Percentiles rank a stretch among this genome's conserved stretches.
Conservation (phyloP, 306 rosid species). For the Elaeagnus macrophylla region DNA sequence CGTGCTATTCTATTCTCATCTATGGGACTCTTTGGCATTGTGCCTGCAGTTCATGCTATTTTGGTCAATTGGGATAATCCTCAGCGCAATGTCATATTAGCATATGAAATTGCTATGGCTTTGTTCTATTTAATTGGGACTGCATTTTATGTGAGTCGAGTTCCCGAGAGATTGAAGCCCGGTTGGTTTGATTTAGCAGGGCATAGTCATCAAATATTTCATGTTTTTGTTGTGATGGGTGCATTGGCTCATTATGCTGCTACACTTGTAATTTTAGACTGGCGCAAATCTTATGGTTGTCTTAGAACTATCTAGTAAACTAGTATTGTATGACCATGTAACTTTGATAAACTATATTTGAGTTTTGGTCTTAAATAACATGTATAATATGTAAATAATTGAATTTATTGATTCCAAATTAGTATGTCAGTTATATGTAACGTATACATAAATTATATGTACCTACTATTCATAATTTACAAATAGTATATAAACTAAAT, state of each 20-base stretch:
- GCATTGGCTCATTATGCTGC: constrained; percentile 86
- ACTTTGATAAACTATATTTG: no score
- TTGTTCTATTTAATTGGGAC: constrained; percentile 67
- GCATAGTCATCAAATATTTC: constrained; percentile 91
- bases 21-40: constrained; percentile 81
- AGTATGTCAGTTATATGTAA: no score
- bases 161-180: constrained; percentile 86
- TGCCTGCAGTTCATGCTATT: constrained; percentile 71
- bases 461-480: no score
- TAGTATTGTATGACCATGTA: no score
- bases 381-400: no score
- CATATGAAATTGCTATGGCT: constrained; percentile 68
- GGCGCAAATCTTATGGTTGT: constrained; percentile 65
- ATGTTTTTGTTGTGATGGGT: constrained; percentile 70
- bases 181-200: constrained; percentile 92
- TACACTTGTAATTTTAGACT: constrained; percentile 57
- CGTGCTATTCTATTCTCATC: constrained; percentile 77
- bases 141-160: constrained; percentile 52
- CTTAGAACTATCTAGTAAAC: neutral
- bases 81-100: constrained; percentile 46
- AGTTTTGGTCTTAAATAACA: no score
- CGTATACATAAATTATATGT: no score
- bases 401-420: no score
- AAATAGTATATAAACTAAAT: no score
- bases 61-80: constrained; percentile 78